These are phyloP conservation scores for Hypoxylon rickii DNA, from an alignment of 495 filamentous ascomycete species.

Conservation along the genomic window DNA sequence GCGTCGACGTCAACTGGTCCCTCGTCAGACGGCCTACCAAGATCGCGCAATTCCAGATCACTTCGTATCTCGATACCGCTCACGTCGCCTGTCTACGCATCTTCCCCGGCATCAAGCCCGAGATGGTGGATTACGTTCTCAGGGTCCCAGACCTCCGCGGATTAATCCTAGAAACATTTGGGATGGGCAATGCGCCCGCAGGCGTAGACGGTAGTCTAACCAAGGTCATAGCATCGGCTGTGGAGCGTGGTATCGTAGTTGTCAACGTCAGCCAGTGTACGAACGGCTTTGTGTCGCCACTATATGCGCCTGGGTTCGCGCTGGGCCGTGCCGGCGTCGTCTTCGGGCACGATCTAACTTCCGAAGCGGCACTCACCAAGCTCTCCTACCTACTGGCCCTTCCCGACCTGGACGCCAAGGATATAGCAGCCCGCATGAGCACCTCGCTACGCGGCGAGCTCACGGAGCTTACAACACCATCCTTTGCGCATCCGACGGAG, in stretches of 20 bases:
- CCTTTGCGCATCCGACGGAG: constrained; percentile 73
- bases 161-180: constrained; percentile 91
- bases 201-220: constrained; percentile 84
- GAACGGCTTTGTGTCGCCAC: constrained; percentile 83
- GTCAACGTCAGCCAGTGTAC: constrained; percentile 94
- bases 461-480: constrained; percentile 66
- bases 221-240: constrained; percentile 75
- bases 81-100: constrained; percentile 93
- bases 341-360: constrained; percentile 90
- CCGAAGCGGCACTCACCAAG: constrained; percentile 93
- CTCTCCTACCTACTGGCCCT: constrained; percentile 83
- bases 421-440: constrained; percentile 74
- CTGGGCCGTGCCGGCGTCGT: constrained; percentile 89
- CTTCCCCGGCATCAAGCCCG: constrained; percentile 92
- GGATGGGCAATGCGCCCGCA: constrained; percentile 89
- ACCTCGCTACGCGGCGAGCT: constrained; percentile 81
- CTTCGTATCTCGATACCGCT: constrained; percentile 77
- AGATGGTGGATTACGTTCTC: constrained; percentile 91
- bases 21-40: constrained; percentile 74
- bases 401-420: constrained; percentile 61
- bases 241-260: constrained; percentile 80
- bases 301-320: constrained; percentile 89
- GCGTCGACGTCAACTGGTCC: constrained; percentile 83
- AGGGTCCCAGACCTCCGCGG: constrained; percentile 77
- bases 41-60: constrained; percentile 76